Conservation (phyloP, 495 filamentous ascomycete genomes). For the Extremus antarcticus region DNA sequence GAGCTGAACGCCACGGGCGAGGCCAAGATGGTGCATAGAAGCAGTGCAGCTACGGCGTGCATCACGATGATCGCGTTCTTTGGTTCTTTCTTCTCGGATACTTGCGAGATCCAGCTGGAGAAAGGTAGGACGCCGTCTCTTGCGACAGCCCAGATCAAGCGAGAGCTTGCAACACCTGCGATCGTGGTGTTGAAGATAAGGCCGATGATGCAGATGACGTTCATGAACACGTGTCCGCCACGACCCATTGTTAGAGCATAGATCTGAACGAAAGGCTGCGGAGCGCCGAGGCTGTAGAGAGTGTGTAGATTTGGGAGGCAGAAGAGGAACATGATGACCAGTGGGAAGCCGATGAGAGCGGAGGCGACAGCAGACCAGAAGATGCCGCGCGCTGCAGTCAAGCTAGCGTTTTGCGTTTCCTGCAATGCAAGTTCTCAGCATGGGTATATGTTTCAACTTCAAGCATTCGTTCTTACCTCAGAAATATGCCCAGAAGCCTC, state of each 20-base stretch:
- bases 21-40: constrained; percentile 44
- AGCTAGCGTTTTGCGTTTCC: constrained; percentile 45
- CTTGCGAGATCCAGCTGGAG: constrained; percentile 43
- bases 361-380: constrained; percentile 45
- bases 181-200: constrained; percentile 39
- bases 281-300: constrained; percentile 36
- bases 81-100: constrained; percentile 39
- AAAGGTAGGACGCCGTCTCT: constrained; percentile 47
- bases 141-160: constrained; percentile 46
- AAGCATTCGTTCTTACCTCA: constrained; percentile 22
- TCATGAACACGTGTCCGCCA: constrained; percentile 47
- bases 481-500: constrained; percentile 47
- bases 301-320: constrained; percentile 29
- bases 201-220: constrained; percentile 40
- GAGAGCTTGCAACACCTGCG: constrained; percentile 44
- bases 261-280: constrained; percentile 44
- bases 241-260: constrained; percentile 42
- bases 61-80: constrained; percentile 46
- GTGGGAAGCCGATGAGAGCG: constrained; percentile 39
- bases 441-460: too few relatives aligned
- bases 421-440: not conserved
- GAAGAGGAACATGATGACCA: constrained; percentile 47
- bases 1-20: constrained; percentile 46
- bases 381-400: constrained; percentile 45
- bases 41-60: constrained; percentile 38